Conservation (phyloP, 192 early-diverging fungal genomes). For the Coemansia pectinata region DNA sequence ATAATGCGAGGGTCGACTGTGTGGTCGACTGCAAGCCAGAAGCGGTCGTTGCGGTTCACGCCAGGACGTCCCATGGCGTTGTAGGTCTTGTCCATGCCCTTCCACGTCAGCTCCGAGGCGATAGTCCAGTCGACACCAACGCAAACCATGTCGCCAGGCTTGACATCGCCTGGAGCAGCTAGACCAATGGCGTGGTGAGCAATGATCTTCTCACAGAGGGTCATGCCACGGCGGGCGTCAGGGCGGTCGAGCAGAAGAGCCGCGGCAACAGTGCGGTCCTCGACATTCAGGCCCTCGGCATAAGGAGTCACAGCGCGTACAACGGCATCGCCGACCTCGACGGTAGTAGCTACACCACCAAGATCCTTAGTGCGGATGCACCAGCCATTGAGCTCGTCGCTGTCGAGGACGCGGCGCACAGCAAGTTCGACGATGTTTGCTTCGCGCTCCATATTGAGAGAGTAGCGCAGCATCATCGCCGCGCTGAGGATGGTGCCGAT, state of each 20-base stretch:
- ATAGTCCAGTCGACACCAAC: slow-evolving; percentile 82
- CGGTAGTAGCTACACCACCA: slow-evolving; percentile 80
- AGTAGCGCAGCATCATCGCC: slow-evolving; percentile 95
- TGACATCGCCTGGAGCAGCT: slow-evolving; percentile 64
- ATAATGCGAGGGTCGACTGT: slow-evolving; percentile 77
- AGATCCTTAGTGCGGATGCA: slow-evolving; percentile 89
- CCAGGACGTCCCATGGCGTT: slow-evolving; percentile 72
- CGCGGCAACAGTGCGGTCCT: slow-evolving; percentile 51
- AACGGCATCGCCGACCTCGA: slow-evolving; percentile 91
- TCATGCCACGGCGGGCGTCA: slow-evolving; percentile 65
- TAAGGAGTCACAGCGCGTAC: slow-evolving; percentile 65
- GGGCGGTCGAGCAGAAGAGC: slow-evolving; percentile 55
- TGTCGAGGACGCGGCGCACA: slow-evolving; percentile 90
- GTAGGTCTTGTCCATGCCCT: slow-evolving; percentile 85
- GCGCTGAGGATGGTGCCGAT: slow-evolving; percentile 95
- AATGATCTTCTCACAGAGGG: slow-evolving; percentile 77
- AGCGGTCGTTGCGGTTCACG: slow-evolving; percentile 76
- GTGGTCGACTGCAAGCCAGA: slow-evolving; percentile 83
- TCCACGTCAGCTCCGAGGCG: slow-evolving; percentile 81
- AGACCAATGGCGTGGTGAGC: slow-evolving; percentile 74
- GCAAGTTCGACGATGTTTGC: slow-evolving; percentile 91
- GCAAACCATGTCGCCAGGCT: slow-evolving; percentile 79
- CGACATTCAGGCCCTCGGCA: slow-evolving; percentile 61
- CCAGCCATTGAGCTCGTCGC: slow-evolving; percentile 64
- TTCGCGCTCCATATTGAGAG: slow-evolving; percentile 86